Evolutionary conservation across 164 flowering plant species (phyloP).

Genomic region (Aristolochia fimbriata): DNA sequence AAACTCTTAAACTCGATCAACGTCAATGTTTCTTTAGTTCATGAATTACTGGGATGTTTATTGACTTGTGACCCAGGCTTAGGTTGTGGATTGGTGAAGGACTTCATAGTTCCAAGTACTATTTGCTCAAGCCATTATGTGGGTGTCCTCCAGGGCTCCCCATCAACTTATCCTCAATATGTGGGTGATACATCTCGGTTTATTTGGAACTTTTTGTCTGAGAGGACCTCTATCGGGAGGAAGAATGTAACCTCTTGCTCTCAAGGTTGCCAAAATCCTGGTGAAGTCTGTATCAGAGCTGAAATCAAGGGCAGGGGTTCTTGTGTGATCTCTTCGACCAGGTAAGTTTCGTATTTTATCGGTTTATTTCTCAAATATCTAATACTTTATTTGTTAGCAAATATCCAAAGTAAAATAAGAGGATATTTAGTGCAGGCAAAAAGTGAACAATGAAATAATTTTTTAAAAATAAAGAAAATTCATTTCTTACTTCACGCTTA

Average conservation of each 20-base stretch:
- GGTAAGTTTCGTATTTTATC: slow-evolving; percentile 26
- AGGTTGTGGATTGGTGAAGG: slow-evolving; percentile 66
- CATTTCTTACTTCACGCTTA: no score
- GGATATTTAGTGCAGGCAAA: not conserved
- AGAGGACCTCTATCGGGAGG: slow-evolving; percentile 46
- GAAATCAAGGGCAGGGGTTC: slow-evolving; percentile 59
- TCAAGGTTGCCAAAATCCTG: slow-evolving; percentile 37
- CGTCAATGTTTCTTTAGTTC: slow-evolving; percentile 64
- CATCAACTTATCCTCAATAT: slow-evolving; percentile 37
- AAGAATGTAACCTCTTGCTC: slow-evolving; percentile 47
- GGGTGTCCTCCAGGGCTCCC: slow-evolving; percentile 69
- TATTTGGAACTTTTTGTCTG: slow-evolving; percentile 84
- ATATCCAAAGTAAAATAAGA: not conserved
- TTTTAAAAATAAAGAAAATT: no score
- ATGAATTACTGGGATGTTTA: slow-evolving; percentile 71
- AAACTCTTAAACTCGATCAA: slow-evolving; percentile 37
- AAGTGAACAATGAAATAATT: not conserved
- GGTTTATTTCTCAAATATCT: not conserved
- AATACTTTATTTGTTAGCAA: not conserved
- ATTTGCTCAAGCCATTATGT: slow-evolving; percentile 82
- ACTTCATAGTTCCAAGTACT: slow-evolving; percentile 42
- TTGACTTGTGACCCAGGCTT: slow-evolving; percentile 79
- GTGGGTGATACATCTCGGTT: slow-evolving; percentile 67
- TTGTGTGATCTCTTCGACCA: slow-evolving; percentile 75
- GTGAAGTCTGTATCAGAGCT: slow-evolving; percentile 52